A percentile compares a stretch with the other conserved stretches of the same genome.
Conservation (phyloP, 257 asterid species). For the Solanum chilense region DNA sequence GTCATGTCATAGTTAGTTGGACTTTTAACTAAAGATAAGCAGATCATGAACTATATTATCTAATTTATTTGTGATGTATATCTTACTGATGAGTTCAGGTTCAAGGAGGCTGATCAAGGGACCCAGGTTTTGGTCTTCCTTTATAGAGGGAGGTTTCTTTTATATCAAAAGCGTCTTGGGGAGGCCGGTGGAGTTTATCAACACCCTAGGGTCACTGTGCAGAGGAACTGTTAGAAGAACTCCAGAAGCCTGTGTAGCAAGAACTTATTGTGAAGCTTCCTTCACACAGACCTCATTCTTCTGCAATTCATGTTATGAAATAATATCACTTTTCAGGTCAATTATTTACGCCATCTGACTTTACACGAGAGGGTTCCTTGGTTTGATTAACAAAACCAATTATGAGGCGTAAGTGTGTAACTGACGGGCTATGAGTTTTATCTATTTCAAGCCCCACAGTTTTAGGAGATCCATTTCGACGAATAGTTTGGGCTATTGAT, state of each 20-base stretch:
- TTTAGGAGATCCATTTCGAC: background rate
- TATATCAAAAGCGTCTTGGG: background rate
- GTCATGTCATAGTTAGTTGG: background rate
- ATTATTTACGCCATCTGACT: background rate
- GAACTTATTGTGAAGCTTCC: background rate
- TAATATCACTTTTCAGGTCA: background rate
- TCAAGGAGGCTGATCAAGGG: background rate
- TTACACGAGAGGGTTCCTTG: background rate
- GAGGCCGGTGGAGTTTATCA: background rate
- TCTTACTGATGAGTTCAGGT: background rate
- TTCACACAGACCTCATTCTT: background rate
- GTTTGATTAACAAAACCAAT: background rate
- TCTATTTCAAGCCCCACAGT: background rate
- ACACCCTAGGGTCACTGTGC: background rate
- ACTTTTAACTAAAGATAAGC: background rate
- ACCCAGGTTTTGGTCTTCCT: background rate
- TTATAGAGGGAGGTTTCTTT: background rate
- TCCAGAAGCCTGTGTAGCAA: background rate
- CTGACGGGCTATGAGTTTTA: background rate
- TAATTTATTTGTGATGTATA: background rate
- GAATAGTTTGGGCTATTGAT: background rate
- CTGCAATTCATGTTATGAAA: background rate
- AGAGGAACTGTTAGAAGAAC: background rate
- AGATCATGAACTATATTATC: background rate
- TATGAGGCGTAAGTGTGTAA: background rate